Conservation (phyloP, 2,329 filamentous ascomycete species). For the Monosporascus ibericus region DNA sequence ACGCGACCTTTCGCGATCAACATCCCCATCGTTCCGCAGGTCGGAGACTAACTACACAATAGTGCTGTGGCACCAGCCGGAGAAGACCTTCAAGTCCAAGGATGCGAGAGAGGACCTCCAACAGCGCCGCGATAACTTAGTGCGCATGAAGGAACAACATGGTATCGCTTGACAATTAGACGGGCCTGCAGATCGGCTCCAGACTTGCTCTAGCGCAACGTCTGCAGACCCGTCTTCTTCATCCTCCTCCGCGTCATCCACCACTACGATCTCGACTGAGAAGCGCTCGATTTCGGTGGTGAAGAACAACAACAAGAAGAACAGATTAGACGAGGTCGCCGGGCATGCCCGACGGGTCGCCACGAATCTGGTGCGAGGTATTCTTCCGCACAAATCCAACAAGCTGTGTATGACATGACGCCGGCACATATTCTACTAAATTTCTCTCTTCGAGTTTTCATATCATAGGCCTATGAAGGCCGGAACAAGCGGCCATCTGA, state of each 20-base stretch:
- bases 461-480: constrained; percentile 7
- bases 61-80: constrained; percentile 61
- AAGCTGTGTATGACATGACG: constrained; percentile 27
- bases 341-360: constrained; percentile 24
- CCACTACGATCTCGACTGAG: constrained; percentile 19
- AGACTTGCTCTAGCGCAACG: constrained; percentile 36
- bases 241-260: constrained; percentile 22
- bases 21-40: neutral
- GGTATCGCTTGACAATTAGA: constrained; percentile 94
- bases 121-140: constrained; percentile 92
- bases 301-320: constrained; percentile 18
- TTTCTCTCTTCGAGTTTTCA: neutral
- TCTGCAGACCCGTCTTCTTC: constrained; percentile 56
- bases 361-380: constrained; percentile 24
- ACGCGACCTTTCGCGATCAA: constrained; percentile 2
- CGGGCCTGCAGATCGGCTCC: constrained; percentile 54
- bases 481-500: constrained; percentile 10
- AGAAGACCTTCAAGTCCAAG: constrained; percentile 72
- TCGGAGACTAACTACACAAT: neutral
- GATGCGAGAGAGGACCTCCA: constrained; percentile 93
- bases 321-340: constrained; percentile 22
- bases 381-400: constrained; percentile 25
- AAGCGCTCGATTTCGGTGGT: constrained; percentile 18
- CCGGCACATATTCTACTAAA: constrained; percentile 8
- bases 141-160: constrained; percentile 95